These are phyloP conservation scores for Salvia hispanica DNA, from an alignment of 257 asterid genomes.

Conservation along the genomic window DNA sequence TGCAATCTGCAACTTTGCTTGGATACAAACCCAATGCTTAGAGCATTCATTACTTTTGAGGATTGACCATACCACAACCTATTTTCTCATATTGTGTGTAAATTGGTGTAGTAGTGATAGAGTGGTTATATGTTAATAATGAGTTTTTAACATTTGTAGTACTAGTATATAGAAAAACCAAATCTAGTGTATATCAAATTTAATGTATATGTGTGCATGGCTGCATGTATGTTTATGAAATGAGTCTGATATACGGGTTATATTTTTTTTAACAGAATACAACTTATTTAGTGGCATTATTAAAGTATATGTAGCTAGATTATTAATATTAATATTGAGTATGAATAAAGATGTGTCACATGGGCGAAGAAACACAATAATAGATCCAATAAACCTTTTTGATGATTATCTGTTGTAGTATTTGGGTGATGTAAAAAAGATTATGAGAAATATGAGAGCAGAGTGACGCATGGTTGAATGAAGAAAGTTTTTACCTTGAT, in stretches of 20 bases:
- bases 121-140: no score
- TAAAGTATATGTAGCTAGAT: no score
- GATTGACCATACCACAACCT: constrained; percentile 22
- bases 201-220: no score
- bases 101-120: no score
- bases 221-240: no score
- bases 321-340: no score
- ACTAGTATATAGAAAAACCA: no score
- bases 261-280: no score
- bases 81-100: not conserved
- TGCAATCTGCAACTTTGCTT: constrained; percentile 21
- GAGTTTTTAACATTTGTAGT: no score
- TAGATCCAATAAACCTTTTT: constrained; percentile 37
- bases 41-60: constrained; percentile 16
- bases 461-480: constrained; percentile 36
- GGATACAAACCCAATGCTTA: constrained; percentile 9
- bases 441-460: not conserved
- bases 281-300: no score
- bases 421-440: constrained; percentile 15
- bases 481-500: constrained; percentile 34
- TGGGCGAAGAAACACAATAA: constrained; percentile 42
- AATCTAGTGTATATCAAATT: no score
- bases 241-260: no score
- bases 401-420: constrained; percentile 33
- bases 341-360: constrained; percentile 25